Evolutionary conservation across 768 basidiomycete species (phyloP).

Genomic region (Leccinum imitatum): DNA sequence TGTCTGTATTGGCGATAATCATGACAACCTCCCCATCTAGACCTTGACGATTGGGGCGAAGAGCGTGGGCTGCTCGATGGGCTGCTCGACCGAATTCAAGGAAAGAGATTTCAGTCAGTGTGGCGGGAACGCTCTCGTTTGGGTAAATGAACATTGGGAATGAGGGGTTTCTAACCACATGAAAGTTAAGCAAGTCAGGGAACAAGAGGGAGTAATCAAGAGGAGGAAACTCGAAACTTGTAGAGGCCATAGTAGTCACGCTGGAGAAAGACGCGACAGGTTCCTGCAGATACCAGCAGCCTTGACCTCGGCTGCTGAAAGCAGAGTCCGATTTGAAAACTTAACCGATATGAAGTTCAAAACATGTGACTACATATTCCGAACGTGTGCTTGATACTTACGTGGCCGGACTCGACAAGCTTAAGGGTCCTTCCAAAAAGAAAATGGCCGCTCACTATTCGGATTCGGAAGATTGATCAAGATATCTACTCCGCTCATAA

Average conservation of each 20-base stretch:
- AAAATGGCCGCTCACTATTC: no score
- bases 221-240: conserved; percentile 16
- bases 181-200: conserved; percentile 27
- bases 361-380: no score
- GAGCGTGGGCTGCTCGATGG: conserved; percentile 38
- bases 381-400: no score
- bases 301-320: no score
- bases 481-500: no score
- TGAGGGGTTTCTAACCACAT: conserved; percentile 24
- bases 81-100: conserved; percentile 30
- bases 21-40: conserved; percentile 20
- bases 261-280: background rate
- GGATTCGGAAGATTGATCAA: no score
- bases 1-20: conserved; percentile 32
- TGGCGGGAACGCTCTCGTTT: conserved; percentile 10
- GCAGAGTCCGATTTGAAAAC: no score
- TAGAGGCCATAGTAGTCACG: background rate
- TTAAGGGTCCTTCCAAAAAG: no score
- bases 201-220: conserved; percentile 25
- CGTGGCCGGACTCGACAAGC: no score
- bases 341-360: no score
- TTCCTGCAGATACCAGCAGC: no score
- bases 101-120: conserved; percentile 21
- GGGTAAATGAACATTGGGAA: conserved; percentile 21
- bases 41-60: conserved; percentile 35